phyloP scores from a whole-genome alignment of 331 rosid genomes.

The Acacia pycnantha region DNA sequence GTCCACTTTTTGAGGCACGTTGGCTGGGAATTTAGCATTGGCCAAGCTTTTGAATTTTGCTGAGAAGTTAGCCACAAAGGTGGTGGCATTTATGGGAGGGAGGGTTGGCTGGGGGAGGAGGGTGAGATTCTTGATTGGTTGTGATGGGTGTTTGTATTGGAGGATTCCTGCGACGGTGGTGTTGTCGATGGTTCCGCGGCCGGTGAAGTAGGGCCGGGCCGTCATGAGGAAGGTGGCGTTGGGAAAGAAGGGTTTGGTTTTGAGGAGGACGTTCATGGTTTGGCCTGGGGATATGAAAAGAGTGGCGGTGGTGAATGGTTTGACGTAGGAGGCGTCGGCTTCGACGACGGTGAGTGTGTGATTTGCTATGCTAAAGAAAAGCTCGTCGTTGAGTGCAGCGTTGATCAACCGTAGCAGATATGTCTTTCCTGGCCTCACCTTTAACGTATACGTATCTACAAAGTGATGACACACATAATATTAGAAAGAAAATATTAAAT shows the following conservation, averaged over 20 bases:
- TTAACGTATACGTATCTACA: conserved; percentile 65
- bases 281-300: conserved; percentile 72
- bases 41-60: conserved; percentile 53
- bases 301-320: conserved; percentile 55
- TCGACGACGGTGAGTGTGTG: conserved; percentile 74
- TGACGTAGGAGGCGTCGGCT: conserved; percentile 68
- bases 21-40: conserved; percentile 54
- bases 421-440: conserved; percentile 68
- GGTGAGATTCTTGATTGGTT: conserved; percentile 22
- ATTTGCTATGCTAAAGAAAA: conserved; percentile 72
- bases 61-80: conserved; percentile 52
- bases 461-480: not conserved
- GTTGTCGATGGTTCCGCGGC: conserved; percentile 65
- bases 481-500: too few relatives aligned
- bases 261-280: conserved; percentile 70
- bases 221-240: conserved; percentile 65
- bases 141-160: conserved; percentile 45
- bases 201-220: conserved; percentile 64
- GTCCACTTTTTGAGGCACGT: conserved; percentile 61
- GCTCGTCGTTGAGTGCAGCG: conserved; percentile 90
- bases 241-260: conserved; percentile 53
- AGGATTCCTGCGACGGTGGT: conserved; percentile 70
- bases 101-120: conserved; percentile 46
- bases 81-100: conserved; percentile 71
- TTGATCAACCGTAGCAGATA: conserved; percentile 75